Conservation (phyloP, 1,284 basidiomycete species). For the Meripilus lineatus region DNA sequence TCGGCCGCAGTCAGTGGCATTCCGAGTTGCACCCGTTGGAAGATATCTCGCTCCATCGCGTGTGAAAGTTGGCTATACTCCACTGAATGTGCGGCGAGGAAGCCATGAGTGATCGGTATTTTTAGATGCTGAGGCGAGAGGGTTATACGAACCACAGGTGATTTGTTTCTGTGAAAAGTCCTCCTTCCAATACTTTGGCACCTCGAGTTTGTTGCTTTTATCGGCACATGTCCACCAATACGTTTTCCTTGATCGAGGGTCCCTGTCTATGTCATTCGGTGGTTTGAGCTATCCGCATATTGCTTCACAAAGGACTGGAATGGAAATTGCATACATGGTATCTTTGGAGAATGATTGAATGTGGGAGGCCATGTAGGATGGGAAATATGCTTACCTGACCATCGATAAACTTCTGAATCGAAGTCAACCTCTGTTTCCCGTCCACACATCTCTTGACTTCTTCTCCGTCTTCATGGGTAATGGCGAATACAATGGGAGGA, state of each 20-base stretch:
- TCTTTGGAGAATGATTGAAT: constrained; percentile 21
- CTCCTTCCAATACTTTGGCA: constrained; percentile 45
- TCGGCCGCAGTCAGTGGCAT: constrained; percentile 66
- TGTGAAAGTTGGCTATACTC: constrained; percentile 49
- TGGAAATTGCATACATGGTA: constrained; percentile 28
- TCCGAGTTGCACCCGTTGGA: constrained; percentile 74
- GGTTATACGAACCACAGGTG: constrained; percentile 48
- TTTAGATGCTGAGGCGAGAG: not conserved
- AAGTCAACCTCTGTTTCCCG: constrained; percentile 71
- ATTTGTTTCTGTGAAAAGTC: constrained; percentile 49
- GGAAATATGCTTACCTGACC: constrained; percentile 46
- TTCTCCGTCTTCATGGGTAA: constrained; percentile 47
- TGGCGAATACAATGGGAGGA: constrained; percentile 68
- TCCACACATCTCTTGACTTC: constrained; percentile 64
- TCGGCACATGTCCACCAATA: constrained; percentile 55
- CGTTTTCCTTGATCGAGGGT: constrained; percentile 47
- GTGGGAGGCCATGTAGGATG: not conserved
- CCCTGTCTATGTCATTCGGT: constrained; percentile 35
- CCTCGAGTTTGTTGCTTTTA: constrained; percentile 32
- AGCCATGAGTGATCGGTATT: not conserved
- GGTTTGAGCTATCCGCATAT: not conserved
- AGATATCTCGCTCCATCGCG: constrained; percentile 61
- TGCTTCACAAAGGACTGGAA: not conserved
- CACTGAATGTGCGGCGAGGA: constrained; percentile 32
- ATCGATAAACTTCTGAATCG: constrained; percentile 67